Evolutionary conservation across 2,329 filamentous ascomycete genomes (phyloP).

Genomic region (Ophiostoma perfectum): DNA sequence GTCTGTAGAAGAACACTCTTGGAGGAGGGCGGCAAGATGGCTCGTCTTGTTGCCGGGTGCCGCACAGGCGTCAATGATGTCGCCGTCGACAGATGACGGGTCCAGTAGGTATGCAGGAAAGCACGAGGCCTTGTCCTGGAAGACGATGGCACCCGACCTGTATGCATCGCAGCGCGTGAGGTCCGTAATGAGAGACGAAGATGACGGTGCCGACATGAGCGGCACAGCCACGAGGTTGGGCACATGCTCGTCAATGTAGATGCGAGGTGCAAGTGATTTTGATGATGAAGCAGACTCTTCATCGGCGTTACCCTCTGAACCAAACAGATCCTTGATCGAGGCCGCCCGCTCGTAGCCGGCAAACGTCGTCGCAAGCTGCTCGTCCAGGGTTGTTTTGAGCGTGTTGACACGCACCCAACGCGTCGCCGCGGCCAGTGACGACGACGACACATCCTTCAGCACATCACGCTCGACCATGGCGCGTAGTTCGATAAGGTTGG

Average conservation of each 20-base stretch:
- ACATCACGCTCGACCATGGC: constrained; percentile 59
- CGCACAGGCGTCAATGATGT: constrained; percentile 87
- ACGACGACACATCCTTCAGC: constrained; percentile 56
- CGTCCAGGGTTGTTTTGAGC: constrained; percentile 62
- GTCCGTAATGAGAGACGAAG: constrained; percentile 44
- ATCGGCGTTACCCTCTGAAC: constrained; percentile 13
- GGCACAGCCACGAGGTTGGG: constrained; percentile 78
- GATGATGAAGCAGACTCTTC: background rate
- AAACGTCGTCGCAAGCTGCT: constrained; percentile 73
- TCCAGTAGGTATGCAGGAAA: constrained; percentile 88
- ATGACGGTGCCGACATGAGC: constrained; percentile 34
- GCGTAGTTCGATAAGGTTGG: constrained; percentile 62
- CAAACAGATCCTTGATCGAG: constrained; percentile 52
- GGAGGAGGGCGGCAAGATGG: constrained; percentile 74
- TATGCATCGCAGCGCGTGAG: constrained; percentile 71
- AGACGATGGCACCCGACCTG: constrained; percentile 68
- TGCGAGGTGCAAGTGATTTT: constrained; percentile 30
- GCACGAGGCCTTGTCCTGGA: constrained; percentile 96
- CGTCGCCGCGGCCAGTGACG: constrained; percentile 58
- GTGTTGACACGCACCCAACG: constrained; percentile 89
- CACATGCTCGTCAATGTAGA: constrained; percentile 74
- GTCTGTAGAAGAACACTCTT: constrained; percentile 26
- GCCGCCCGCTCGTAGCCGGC: constrained; percentile 52
- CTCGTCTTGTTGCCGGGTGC: constrained; percentile 98
- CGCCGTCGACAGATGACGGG: constrained; percentile 50